A percentile compares a stretch with the other conserved stretches of the same genome.
phyloP scores from a whole-genome alignment of 148 eudicot genomes.

The Vaccinium myrtillus region DNA sequence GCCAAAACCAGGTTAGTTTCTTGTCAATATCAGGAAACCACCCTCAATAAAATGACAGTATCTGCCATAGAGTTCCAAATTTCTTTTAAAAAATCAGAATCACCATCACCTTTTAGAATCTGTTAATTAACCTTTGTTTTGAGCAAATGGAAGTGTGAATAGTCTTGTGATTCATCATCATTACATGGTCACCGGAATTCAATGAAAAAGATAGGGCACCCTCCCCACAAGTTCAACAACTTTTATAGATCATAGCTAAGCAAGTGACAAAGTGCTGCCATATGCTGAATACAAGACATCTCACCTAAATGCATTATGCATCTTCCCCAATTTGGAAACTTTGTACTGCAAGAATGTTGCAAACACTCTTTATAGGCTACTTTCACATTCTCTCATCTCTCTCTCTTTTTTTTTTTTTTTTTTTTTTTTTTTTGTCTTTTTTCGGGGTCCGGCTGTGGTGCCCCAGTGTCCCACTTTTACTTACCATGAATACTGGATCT shows the following conservation, averaged over 20 bases:
- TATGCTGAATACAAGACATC: background rate
- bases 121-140: background rate
- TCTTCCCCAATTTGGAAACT: background rate
- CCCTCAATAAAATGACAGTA: background rate
- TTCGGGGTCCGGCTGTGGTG: too few relatives aligned
- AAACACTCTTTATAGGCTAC: background rate
- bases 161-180: background rate
- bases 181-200: background rate
- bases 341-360: conserved; percentile 1
- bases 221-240: conserved; percentile 13
- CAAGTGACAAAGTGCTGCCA: background rate
- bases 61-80: background rate
- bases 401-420: too few relatives aligned
- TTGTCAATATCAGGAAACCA: conserved; percentile 21
- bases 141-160: background rate
- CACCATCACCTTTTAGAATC: conserved; percentile 3
- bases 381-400: background rate
- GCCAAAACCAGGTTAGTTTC: conserved; percentile 9
- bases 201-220: background rate
- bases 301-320: background rate
- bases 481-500: too few relatives aligned
- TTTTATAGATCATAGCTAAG: background rate
- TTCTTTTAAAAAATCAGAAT: background rate
- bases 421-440: too few relatives aligned
- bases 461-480: too few relatives aligned